Evolutionary conservation across 2,329 filamentous ascomycete genomes (phyloP).

Genomic region (Sporothrix brasiliensis): DNA sequence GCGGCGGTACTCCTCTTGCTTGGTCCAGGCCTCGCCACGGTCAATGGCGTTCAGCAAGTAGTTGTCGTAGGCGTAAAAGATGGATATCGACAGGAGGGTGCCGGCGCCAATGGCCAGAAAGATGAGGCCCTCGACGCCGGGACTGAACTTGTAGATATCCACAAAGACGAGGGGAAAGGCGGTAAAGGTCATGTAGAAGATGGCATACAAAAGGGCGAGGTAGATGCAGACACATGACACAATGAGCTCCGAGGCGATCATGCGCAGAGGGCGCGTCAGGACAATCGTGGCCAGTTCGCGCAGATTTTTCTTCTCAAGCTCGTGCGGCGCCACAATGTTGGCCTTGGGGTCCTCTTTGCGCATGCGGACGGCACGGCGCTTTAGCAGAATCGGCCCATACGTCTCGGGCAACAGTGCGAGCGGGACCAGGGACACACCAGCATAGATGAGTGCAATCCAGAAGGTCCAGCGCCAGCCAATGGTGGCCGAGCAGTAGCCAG

Average conservation of each 20-base stretch:
- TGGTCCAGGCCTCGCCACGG: conserved; percentile 58
- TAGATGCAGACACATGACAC: conserved; percentile 71
- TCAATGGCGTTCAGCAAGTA: conserved; percentile 58
- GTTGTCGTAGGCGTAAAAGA: conserved; percentile 68
- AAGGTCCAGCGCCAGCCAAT: conserved; percentile 72
- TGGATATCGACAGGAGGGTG: conserved; percentile 57
- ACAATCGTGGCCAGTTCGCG: conserved; percentile 68
- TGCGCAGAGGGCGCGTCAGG: conserved; percentile 69
- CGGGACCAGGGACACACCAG: conserved; percentile 61
- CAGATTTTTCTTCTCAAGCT: conserved; percentile 62
- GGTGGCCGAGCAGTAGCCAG: conserved; percentile 60
- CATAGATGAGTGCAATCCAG: conserved; percentile 70
- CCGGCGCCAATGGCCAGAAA: conserved; percentile 72
- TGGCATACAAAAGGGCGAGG: conserved; percentile 69
- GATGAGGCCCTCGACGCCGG: conserved; percentile 66
- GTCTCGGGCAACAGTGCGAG: conserved; percentile 68
- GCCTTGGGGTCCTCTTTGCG: conserved; percentile 55
- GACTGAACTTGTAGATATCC: conserved; percentile 62
- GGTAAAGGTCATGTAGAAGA: conserved; percentile 74
- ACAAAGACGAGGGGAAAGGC: conserved; percentile 73
- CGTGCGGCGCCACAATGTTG: conserved; percentile 61
- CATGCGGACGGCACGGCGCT: conserved; percentile 58
- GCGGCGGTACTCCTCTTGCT: conserved; percentile 66
- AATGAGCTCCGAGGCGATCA: conserved; percentile 73
- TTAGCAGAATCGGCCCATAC: conserved; percentile 61